Percentiles rank a stretch among this genome's conserved stretches.
Conservation (phyloP, 805 yeast genomes). For the Metschnikowia lochheadii region DNA sequence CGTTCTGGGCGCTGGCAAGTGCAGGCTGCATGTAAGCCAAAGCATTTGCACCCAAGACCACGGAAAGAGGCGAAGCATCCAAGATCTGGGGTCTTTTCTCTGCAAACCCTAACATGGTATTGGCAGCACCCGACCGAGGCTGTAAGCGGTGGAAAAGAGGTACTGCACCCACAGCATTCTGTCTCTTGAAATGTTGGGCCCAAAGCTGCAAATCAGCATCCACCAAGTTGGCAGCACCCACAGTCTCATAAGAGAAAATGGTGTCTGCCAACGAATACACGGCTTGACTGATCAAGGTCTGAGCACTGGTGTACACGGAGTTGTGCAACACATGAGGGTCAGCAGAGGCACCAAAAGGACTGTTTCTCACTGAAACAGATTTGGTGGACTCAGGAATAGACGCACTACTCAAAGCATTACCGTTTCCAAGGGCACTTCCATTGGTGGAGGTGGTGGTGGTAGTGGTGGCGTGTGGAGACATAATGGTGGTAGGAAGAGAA, state of each 20-base stretch:
- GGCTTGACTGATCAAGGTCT: conserved; percentile 51
- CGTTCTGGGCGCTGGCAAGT: conserved; percentile 32
- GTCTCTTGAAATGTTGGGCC: conserved; percentile 46
- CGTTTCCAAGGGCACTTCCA: background rate
- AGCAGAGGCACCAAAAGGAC: conserved; percentile 59
- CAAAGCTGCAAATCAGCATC: conserved; percentile 60
- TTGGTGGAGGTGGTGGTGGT: background rate
- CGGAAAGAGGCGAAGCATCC: conserved; percentile 36
- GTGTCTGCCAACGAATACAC: conserved; percentile 48
- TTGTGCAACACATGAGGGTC: conserved; percentile 52
- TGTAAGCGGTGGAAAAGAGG: conserved; percentile 63
- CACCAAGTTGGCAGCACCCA: conserved; percentile 49
- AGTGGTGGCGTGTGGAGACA: conserved; percentile 12
- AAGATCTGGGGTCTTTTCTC: conserved; percentile 11
- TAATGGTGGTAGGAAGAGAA: background rate
- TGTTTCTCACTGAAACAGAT: conserved; percentile 15
- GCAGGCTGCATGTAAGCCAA: conserved; percentile 65
- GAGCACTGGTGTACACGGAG: conserved; percentile 50
- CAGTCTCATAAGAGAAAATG: conserved; percentile 67
- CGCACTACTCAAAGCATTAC: conserved; percentile 3
- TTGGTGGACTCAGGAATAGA: conserved; percentile 7
- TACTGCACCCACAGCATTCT: conserved; percentile 51
- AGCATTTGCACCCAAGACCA: conserved; percentile 62
- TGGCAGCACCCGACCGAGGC: conserved; percentile 80
- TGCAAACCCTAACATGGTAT: conserved; percentile 68